Evolutionary conservation across 2,329 filamentous ascomycete genomes (phyloP), one percentile per base, ranked within the genome.

Genomic region (Tolypocladium album): DNA sequence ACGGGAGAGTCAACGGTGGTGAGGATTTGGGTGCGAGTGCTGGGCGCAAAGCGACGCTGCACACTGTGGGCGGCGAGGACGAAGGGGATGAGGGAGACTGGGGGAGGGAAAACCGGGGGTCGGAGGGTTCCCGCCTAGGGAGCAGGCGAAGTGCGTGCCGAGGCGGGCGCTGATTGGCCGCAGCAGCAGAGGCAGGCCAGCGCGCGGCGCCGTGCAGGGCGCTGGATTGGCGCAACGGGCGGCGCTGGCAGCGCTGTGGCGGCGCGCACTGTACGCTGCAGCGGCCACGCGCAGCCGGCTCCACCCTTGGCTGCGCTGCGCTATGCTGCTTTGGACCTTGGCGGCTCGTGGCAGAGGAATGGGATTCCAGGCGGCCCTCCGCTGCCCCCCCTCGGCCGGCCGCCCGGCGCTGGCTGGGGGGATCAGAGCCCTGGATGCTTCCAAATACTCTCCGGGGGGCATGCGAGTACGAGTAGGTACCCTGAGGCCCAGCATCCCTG

Each of bases 91-190:
- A 27, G 38, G 27, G 22, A 24, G 13, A 22, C 12, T 22, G 27
- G 22, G 45, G 43, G 12, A 15, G 13, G 24, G 24, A 20, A 43
- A 43, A 43, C 40, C 6, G 6, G 27, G 56, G 56, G 39, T 7
- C 1, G 40, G 40, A 9, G 20, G 40, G 40, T 7, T n/a, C 20
- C 40, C 39, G 50, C 42, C 34, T 36, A 45, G 56, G 56, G 56
- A 38, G 31, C 2, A 58, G 56, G 56, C 56, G 24, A 50, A 34
- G 31, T 34, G 42, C 56, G 40, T 38, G 56, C 40, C 56, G 42
- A 58, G 56, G 31, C 40, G 4, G 31, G 34, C n/a, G 56, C 56
- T 58, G 56, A 58, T 58, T 58, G 56, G 56, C 31, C 43, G 42
- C 40, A 47, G 40, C 56, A 43, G 39, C 38, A 39, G 22, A 38